phyloP scores from a whole-genome alignment of 495 filamentous ascomycete species.

The Evansstolkia leycettana region DNA sequence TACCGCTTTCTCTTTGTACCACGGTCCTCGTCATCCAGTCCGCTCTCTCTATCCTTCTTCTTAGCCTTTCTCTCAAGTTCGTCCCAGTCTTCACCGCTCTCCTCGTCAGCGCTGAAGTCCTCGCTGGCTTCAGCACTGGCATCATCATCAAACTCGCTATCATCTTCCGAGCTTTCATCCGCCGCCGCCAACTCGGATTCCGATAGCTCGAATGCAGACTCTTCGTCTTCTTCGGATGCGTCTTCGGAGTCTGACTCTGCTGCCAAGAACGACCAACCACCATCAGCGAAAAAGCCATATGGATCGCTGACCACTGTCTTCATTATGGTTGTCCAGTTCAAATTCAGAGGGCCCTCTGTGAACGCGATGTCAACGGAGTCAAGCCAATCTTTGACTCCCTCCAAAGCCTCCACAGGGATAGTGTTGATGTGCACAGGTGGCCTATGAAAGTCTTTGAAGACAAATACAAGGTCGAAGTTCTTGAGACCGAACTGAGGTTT shows the following conservation, averaged over 20 bases:
- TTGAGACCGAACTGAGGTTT: constrained; percentile 73
- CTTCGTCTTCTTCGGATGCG: constrained; percentile 68
- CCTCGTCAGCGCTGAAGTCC: constrained; percentile 64
- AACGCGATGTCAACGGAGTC: constrained; percentile 89
- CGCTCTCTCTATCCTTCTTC: constrained; percentile 69
- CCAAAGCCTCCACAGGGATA: constrained; percentile 88
- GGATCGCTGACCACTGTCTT: constrained; percentile 93
- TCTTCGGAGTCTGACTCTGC: constrained; percentile 83
- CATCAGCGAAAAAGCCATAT: constrained; percentile 87
- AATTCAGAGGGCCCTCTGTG: constrained; percentile 88
- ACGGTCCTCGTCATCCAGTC: constrained; percentile 57
- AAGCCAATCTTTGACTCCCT: constrained; percentile 96
- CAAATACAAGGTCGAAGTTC: constrained; percentile 97
- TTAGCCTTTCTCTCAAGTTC: constrained; percentile 84
- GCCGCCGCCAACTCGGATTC: constrained; percentile 71
- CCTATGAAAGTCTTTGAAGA: constrained; percentile 91
- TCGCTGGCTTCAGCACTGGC: constrained; percentile 68
- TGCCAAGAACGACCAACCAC: constrained; percentile 88
- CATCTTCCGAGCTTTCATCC: constrained; percentile 74
- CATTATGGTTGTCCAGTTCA: constrained; percentile 99
- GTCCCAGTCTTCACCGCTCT: constrained; percentile 86
- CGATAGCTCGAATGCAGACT: constrained; percentile 79
- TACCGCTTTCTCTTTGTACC: constrained; percentile 46
- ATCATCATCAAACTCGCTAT: constrained; percentile 86
- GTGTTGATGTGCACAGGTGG: constrained; percentile 91